A percentile compares a stretch with the other conserved stretches of the same genome.
Conservation (phyloP, 106 monocot genomes). For the Allium fistulosum region DNA sequence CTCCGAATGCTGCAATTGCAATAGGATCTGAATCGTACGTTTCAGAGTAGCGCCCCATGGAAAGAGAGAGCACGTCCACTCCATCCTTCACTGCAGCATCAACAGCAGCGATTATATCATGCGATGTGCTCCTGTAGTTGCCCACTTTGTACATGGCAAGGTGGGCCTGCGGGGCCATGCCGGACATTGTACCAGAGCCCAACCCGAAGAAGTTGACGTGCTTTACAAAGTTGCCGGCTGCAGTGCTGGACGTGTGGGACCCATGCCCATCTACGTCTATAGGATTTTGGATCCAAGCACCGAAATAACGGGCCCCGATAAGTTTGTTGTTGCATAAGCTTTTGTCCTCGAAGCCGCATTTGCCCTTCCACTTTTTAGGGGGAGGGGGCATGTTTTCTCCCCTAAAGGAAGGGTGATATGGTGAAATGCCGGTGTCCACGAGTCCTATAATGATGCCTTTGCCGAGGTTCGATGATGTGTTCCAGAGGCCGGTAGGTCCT, state of each 20-base stretch:
- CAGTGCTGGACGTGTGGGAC: constrained; percentile 17
- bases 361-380: constrained; percentile 19
- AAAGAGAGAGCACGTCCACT: too few relatives aligned
- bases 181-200: constrained; percentile 11
- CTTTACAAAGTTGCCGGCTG: constrained; percentile 13
- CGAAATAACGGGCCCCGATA: constrained; percentile 13
- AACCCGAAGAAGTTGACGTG: constrained; percentile 9
- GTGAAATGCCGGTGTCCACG: constrained; percentile 17
- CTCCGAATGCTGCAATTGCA: constrained; percentile 15
- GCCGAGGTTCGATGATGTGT: neutral
- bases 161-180: constrained; percentile 19
- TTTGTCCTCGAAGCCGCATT: constrained; percentile 3
- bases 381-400: constrained; percentile 17
- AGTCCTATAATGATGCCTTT: constrained; percentile 2
- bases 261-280: constrained; percentile 15
- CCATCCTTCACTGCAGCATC: too few relatives aligned
- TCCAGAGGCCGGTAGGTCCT: neutral
- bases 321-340: constrained; percentile 13
- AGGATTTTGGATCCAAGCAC: neutral
- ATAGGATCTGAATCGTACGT: neutral
- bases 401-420: constrained; percentile 20
- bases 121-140: neutral
- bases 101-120: neutral
- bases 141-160: constrained; percentile 21
- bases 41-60: too few relatives aligned